Base-by-base conservation (phyloP, 1,139 yeast genomes). In the Kodamaea anthophila region DNA sequence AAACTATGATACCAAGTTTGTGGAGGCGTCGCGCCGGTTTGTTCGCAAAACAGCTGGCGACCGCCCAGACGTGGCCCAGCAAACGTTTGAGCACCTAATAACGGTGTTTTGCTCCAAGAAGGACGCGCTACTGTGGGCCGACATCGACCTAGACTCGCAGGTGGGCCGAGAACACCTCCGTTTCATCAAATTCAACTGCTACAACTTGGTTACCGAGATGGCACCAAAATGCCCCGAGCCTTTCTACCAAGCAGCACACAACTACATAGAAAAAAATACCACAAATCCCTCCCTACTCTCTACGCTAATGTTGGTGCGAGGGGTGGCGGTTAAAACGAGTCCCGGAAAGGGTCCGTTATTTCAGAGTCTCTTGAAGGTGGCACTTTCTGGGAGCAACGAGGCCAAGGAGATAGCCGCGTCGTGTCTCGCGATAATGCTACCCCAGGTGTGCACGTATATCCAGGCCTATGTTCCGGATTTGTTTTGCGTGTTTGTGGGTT, bases 141-240 rank as follows among this genome's bases (percentile, higher is more conserved):
- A 18, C 11, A 7, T 18, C 10, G 58, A 53, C 21, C 39, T 31
- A 8, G 47, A 49, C 15, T 46, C 54, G 11, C 70, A 60, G 18
- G 56, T 51, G 18, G 55, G 53, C 26, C 65, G 58, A 30, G 83
- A 77, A 42, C 49, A 79, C 16, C 42, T 56, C 15, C 51, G 83
- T 23, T 74, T 72, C 40, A 57, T 72, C 9, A 59, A 56, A 24
- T 49, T 51, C 36, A 74, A 74, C 40, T 60, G 74, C 33, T 44
- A 56, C 19, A 42, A 41, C 3, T 34, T 75, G 6, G 51, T 76
- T 9, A 41, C 50, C 2, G 63, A 58, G 13, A 71, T 56, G 48
- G 76, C 70, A 1, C 39, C 51, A 18, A 47, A 45, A 22, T 44
- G 58, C 23, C 56, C 72, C 0, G 39, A 35, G 23, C 41, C 39